phyloP scores from a whole-genome alignment of 352 stramenopile genomes.

The Blastocystis sp. region DNA sequence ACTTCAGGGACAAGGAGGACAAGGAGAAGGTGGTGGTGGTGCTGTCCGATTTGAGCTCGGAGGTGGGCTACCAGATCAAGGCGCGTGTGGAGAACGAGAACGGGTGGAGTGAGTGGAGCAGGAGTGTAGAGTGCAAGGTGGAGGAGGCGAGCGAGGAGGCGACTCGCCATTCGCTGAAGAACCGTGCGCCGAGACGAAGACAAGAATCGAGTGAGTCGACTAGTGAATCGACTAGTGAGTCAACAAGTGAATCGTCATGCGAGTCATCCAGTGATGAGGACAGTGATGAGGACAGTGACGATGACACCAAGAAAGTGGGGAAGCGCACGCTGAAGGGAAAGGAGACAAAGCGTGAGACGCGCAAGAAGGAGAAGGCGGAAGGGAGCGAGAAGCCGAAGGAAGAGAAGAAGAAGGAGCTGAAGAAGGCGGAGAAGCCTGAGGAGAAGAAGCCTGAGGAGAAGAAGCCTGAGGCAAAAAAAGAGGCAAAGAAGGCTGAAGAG shows the following conservation, averaged over 20 bases:
- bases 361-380: no score
- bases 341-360: not conserved
- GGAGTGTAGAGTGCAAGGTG: not conserved
- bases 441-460: not conserved
- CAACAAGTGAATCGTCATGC: no score
- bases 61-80: not conserved
- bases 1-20: not conserved
- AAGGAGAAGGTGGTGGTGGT: not conserved
- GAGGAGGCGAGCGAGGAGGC: no score
- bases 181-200: no score
- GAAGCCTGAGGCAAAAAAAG: not conserved
- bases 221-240: no score
- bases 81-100: constrained; percentile 5
- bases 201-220: no score
- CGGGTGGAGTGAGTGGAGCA: not conserved
- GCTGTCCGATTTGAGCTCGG: not conserved
- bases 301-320: no score
- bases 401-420: not conserved
- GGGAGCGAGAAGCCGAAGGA: not conserved
- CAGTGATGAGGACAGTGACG: no score
- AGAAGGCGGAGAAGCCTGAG: not conserved
- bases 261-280: no score
- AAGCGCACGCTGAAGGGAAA: not conserved
- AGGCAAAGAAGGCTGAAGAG: not conserved
- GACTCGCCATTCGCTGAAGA: no score